phyloP scores from a whole-genome alignment of 768 basidiomycete species.

The Mycena chlorophos region DNA sequence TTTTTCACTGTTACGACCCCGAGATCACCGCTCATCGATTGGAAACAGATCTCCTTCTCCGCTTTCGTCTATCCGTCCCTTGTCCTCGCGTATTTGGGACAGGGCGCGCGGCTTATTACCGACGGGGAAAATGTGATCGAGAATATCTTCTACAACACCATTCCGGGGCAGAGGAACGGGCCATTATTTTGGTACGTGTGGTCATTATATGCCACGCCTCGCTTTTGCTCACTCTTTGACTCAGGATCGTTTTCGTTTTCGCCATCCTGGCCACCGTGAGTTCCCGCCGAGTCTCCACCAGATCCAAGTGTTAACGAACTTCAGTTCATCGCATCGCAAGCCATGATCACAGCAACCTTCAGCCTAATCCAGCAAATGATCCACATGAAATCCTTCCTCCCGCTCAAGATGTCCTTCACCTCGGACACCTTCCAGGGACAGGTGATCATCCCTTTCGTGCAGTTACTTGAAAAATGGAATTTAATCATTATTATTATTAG shows the following conservation, averaged over 20 bases:
- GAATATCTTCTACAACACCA: conserved; percentile 64
- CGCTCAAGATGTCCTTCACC: conserved; percentile 60
- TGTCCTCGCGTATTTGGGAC: conserved; percentile 67
- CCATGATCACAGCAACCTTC: conserved; percentile 70
- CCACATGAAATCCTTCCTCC: conserved; percentile 58
- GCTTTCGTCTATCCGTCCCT: conserved; percentile 59
- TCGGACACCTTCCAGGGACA: conserved; percentile 63
- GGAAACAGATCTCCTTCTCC: conserved; percentile 54
- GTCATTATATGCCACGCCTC: not conserved
- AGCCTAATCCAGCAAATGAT: conserved; percentile 64
- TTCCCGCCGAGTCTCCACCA: not conserved
- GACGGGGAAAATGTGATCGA: conserved; percentile 49
- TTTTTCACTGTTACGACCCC: not conserved
- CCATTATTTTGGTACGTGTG: conserved; percentile 54
- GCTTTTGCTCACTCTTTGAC: not conserved
- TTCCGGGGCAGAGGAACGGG: conserved; percentile 57
- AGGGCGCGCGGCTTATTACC: conserved; percentile 61
- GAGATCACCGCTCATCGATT: not conserved
- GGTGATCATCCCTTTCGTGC: too few relatives aligned
- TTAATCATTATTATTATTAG: too few relatives aligned
- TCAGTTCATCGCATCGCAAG: conserved; percentile 62
- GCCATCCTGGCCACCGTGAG: conserved; percentile 64
- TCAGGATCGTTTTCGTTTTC: conserved; percentile 61
- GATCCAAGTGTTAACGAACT: not conserved
- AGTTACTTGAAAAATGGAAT: too few relatives aligned